Conservation (phyloP, 2,329 filamentous ascomycete genomes). For the Ophiobolus disseminans region DNA sequence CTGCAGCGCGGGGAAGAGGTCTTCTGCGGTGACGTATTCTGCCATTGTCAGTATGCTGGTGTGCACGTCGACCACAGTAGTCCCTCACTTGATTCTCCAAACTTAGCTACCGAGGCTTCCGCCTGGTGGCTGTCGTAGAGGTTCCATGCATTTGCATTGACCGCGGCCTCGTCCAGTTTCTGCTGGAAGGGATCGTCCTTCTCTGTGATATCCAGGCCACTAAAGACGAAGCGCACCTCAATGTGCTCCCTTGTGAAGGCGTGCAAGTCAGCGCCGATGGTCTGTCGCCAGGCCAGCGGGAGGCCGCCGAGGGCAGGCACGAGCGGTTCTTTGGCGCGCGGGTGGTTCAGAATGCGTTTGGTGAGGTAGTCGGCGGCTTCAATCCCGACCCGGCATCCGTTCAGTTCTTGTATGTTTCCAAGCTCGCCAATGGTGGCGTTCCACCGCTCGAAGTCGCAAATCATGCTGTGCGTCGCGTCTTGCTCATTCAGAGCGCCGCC, state of each 20-base stretch:
- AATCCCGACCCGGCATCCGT: constrained; percentile 78
- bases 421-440: constrained; percentile 61
- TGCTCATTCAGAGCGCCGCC: no score
- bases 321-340: constrained; percentile 77
- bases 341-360: constrained; percentile 65
- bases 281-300: constrained; percentile 76
- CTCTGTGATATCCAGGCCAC: constrained; percentile 80
- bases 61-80: not conserved
- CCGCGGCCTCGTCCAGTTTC: constrained; percentile 68
- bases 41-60: constrained; percentile 19
- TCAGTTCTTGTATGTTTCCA: constrained; percentile 72
- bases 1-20: constrained; percentile 80
- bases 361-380: constrained; percentile 91
- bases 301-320: constrained; percentile 88
- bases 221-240: constrained; percentile 88
- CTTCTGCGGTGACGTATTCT: constrained; percentile 71
- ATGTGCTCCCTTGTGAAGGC: constrained; percentile 74
- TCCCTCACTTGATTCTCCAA: constrained; percentile 76
- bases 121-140: constrained; percentile 84
- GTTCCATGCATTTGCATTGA: constrained; percentile 82
- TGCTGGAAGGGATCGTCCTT: constrained; percentile 66
- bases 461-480: constrained; percentile 45
- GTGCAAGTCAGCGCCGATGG: constrained; percentile 78
- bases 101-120: constrained; percentile 81
- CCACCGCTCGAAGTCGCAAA: constrained; percentile 64